Conservation (phyloP, 73 alveolate species). For the Paramecium octaurelia region DNA sequence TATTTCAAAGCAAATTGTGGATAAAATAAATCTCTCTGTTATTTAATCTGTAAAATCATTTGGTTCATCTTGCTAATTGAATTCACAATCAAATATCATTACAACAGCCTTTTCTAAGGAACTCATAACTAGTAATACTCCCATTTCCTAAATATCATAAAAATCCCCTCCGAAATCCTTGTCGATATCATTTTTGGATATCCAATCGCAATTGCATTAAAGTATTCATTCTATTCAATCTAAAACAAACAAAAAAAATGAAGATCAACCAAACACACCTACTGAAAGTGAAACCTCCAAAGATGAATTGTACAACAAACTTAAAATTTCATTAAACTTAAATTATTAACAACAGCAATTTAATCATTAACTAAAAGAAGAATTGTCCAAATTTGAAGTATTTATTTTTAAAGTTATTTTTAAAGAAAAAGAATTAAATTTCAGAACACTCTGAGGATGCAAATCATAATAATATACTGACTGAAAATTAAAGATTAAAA, state of each 20-base stretch:
- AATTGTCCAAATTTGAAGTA: background rate
- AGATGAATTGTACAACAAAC: background rate
- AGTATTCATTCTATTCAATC: background rate
- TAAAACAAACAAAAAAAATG: background rate
- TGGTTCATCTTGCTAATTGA: background rate
- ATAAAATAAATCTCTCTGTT: constrained; percentile 5
- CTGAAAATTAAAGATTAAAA: background rate
- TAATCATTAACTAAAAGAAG: background rate
- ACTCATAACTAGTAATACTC: background rate
- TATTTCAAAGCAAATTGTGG: constrained; percentile 13
- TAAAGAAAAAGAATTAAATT: background rate
- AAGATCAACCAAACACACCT: background rate
- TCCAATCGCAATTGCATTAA: background rate
- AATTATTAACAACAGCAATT: background rate
- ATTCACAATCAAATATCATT: background rate
- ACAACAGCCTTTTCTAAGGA: background rate
- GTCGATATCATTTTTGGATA: background rate
- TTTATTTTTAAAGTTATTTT: background rate
- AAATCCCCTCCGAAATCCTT: constrained; percentile 1
- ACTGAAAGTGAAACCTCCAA: background rate
- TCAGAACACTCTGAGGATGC: background rate
- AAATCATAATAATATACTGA: background rate
- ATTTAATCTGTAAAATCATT: background rate
- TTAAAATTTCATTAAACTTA: background rate
- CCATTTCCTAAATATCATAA: background rate